These are phyloP conservation scores for Heimioporus punctisporus DNA, from an alignment of 1,284 basidiomycete genomes.

Conservation along the genomic window DNA sequence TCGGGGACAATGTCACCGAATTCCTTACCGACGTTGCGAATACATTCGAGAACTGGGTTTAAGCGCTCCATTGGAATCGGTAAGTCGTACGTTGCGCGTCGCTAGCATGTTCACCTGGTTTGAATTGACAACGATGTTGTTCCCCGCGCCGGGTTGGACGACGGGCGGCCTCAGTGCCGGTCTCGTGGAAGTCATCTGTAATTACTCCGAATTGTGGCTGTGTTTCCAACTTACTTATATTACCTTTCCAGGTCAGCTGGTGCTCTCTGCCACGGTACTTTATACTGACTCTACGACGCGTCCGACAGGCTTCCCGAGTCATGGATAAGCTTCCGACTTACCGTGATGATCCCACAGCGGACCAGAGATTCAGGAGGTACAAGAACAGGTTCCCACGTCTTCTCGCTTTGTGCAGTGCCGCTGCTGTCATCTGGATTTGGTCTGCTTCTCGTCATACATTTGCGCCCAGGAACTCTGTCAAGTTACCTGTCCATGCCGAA, in stretches of 20 bases:
- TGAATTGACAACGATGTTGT: constrained; percentile 74
- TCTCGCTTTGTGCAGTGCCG: constrained; percentile 20
- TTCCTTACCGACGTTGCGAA: constrained; percentile 92
- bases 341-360: constrained; percentile 4
- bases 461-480: constrained; percentile 6
- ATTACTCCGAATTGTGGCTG: constrained; percentile 18
- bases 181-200: constrained; percentile 20
- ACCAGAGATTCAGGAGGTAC: constrained; percentile 8
- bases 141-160: constrained; percentile 67
- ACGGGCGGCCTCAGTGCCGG: constrained; percentile 53
- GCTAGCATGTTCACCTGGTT: constrained; percentile 22
- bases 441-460: constrained; percentile 13
- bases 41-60: constrained; percentile 86
- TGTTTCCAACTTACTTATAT: neutral
- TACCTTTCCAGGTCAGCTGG: neutral
- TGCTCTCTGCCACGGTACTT: neutral
- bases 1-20: constrained; percentile 95
- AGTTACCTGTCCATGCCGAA: constrained; percentile 27
- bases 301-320: neutral
- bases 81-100: neutral
- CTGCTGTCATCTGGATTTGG: constrained; percentile 20
- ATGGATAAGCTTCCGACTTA: constrained; percentile 34
- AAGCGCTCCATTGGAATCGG: constrained; percentile 57
- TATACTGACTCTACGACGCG: constrained; percentile 1
- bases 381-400: constrained; percentile 12